phyloP scores from a whole-genome alignment of 495 filamentous ascomycete genomes.

The Rostrohypoxylon terebratum region DNA sequence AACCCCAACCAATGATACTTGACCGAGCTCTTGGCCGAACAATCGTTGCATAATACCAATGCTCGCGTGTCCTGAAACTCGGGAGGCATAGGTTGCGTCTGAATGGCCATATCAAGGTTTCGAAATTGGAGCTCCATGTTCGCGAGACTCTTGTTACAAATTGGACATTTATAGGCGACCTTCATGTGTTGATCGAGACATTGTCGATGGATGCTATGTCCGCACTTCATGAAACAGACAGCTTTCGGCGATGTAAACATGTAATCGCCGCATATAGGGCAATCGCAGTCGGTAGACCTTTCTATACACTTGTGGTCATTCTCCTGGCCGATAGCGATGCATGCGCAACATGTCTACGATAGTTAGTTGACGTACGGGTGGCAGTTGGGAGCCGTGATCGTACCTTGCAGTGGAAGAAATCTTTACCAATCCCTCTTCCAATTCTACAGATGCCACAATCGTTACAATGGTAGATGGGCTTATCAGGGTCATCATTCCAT shows the following conservation, averaged over 20 bases:
- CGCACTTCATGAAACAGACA: conserved; percentile 95
- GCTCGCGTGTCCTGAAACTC: conserved; percentile 84
- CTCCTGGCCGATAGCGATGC: conserved; percentile 84
- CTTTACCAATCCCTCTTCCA: conserved; percentile 91
- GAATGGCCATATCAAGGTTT: conserved; percentile 85
- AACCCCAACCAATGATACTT: conserved; percentile 95
- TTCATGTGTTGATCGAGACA: conserved; percentile 89
- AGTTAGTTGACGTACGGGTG: background rate
- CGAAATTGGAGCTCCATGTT: conserved; percentile 98
- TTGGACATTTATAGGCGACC: conserved; percentile 90
- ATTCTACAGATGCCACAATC: conserved; percentile 97
- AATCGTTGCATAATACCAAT: conserved; percentile 93
- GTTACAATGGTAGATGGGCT: conserved; percentile 95
- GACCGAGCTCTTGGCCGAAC: conserved; percentile 83
- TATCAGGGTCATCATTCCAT: conserved; percentile 93
- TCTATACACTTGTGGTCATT: conserved; percentile 91
- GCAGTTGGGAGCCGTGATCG: conserved; percentile 30
- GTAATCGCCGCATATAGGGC: conserved; percentile 97
- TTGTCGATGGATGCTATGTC: conserved; percentile 91
- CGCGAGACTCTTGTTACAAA: conserved; percentile 90
- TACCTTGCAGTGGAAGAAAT: conserved; percentile 98
- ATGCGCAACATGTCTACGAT: conserved; percentile 84
- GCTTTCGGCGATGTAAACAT: conserved; percentile 93
- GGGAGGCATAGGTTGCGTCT: conserved; percentile 88
- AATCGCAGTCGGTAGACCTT: conserved; percentile 92